Conservation (phyloP, 805 yeast species). For the Brettanomyces naardenensis region DNA sequence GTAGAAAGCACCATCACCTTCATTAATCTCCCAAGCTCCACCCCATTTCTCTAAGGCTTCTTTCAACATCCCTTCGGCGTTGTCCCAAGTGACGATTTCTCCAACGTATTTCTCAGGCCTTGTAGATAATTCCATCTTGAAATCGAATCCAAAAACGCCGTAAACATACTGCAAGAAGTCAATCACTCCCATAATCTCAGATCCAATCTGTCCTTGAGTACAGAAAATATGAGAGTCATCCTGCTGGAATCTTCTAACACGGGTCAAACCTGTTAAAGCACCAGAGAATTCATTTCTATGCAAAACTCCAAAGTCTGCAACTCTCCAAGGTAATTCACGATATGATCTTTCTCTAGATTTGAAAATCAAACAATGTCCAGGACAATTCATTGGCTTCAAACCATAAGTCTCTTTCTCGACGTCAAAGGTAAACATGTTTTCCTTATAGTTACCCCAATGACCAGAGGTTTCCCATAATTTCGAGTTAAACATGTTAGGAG, state of each 20-base stretch:
- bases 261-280: constrained; percentile 88
- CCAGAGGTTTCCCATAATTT: constrained; percentile 98
- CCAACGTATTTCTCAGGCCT: constrained; percentile 97
- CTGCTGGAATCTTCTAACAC: constrained; percentile 98
- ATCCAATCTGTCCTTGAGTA: constrained; percentile 81
- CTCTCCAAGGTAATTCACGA: constrained; percentile 97
- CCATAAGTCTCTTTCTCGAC: constrained; percentile 95
- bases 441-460: constrained; percentile 97
- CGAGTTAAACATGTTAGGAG: constrained; percentile 97
- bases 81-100: constrained; percentile 88
- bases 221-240: constrained; percentile 99
- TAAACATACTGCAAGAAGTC: constrained; percentile 81
- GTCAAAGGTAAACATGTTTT: constrained; percentile 94
- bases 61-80: constrained; percentile 81
- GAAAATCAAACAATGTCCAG: constrained; percentile 81
- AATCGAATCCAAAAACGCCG: constrained; percentile 89
- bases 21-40: constrained; percentile 88
- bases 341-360: constrained; percentile 90
- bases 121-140: constrained; percentile 94
- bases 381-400: constrained; percentile 78
- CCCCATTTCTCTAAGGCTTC: constrained; percentile 79
- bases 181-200: constrained; percentile 75
- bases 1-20: constrained; percentile 96
- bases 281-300: constrained; percentile 97
- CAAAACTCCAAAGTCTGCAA: constrained; percentile 94